Percentiles rank a stretch among this genome's conserved stretches.
Evolutionary conservation across 1,284 basidiomycete species (phyloP).

Genomic region (Moesziomyces sp.): DNA sequence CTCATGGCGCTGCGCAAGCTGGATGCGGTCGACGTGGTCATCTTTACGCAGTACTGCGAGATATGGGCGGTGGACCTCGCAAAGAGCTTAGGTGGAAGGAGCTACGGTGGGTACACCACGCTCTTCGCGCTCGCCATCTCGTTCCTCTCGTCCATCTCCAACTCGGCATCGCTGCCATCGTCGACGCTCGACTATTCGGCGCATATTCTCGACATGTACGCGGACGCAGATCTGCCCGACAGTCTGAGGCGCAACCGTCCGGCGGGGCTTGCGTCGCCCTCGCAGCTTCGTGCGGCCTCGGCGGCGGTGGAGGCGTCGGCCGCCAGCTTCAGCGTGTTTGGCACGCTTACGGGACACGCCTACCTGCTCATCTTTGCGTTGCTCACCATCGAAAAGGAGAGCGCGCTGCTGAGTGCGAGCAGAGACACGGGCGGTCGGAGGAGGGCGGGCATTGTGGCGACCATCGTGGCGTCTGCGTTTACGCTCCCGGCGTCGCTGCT

Average conservation of each 20-base stretch:
- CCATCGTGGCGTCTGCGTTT: conserved; percentile 47
- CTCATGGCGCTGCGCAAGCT: conserved; percentile 61
- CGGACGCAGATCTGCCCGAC: conserved; percentile 47
- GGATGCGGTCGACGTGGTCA: conserved; percentile 57
- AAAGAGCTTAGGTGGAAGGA: conserved; percentile 33
- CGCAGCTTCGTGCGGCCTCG: conserved; percentile 23
- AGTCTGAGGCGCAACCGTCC: conserved; percentile 45
- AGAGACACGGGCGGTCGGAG: conserved; percentile 58
- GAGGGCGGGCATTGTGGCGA: conserved; percentile 60
- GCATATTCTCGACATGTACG: conserved; percentile 36
- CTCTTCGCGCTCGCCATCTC: conserved; percentile 54
- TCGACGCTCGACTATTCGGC: conserved; percentile 10
- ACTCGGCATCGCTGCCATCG: conserved; percentile 12
- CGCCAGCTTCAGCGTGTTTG: conserved; percentile 45
- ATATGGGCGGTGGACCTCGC: conserved; percentile 63
- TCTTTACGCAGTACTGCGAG: conserved; percentile 66
- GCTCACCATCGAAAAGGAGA: conserved; percentile 59
- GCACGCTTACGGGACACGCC: conserved; percentile 50
- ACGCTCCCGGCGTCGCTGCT: conserved; percentile 48
- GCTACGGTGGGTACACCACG: conserved; percentile 56
- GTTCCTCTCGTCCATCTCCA: conserved; percentile 47
- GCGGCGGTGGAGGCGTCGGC: conserved; percentile 38
- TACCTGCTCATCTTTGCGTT: conserved; percentile 56
- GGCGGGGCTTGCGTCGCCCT: conserved; percentile 46
- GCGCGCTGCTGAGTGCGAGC: conserved; percentile 47